phyloP scores from a whole-genome alignment of 441 rosid species.

The Lepidium campestre region DNA sequence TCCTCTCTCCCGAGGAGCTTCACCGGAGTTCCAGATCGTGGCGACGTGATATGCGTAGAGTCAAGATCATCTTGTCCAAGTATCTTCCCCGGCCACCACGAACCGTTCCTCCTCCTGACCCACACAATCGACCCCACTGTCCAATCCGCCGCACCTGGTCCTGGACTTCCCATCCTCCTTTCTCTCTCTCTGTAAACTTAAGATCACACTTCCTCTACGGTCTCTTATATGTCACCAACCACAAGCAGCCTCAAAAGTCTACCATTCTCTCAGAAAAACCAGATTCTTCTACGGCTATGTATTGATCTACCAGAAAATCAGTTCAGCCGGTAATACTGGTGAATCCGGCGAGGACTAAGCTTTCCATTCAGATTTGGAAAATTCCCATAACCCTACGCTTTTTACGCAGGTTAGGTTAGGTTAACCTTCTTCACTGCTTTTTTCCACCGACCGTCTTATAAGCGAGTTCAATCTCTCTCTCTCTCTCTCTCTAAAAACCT shows the following conservation, averaged over 20 bases:
- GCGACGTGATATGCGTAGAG: constrained; percentile 65
- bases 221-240: constrained; percentile 2
- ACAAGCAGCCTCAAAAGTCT: constrained; percentile 14
- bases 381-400: constrained; percentile 42
- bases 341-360: constrained; percentile 36
- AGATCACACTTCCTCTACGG: constrained; percentile 28
- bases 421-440: neutral
- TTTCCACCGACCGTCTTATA: neutral
- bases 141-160: constrained; percentile 45
- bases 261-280: constrained; percentile 1
- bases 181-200: constrained; percentile 14
- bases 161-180: constrained; percentile 47
- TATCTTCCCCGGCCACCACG: constrained; percentile 99
- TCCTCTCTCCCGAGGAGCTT: constrained; percentile 98
- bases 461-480: neutral
- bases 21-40: constrained; percentile 93
- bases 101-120: constrained; percentile 96
- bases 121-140: constrained; percentile 83
- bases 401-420: constrained; percentile 5
- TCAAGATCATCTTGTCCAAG: constrained; percentile 75
- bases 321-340: constrained; percentile 39
- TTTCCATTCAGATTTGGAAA: constrained; percentile 58
- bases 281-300: neutral
- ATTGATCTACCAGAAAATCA: constrained; percentile 22
- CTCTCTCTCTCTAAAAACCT: constrained; percentile 9